Base-by-base conservation (phyloP, 768 basidiomycete species). In the Lepiota venenata region DNA sequence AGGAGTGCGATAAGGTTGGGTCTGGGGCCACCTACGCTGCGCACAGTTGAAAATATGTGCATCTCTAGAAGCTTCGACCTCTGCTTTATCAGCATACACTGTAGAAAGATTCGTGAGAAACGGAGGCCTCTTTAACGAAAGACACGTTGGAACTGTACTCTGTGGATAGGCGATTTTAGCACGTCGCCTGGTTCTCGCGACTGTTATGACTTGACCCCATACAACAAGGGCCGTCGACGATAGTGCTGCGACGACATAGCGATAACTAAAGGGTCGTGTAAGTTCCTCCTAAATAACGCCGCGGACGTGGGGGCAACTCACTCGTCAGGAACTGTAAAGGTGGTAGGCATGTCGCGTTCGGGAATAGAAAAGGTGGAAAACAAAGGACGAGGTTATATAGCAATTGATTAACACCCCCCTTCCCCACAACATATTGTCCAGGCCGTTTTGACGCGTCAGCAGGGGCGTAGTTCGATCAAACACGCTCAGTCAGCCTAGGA, bases 151-250 rank as follows among this genome's bases (percentile, higher is more conserved):
- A 43, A 15, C 3, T 78, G 57, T 60, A 87, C 88, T 45, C 62
- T 85, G 87, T 29, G 89, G 89, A 62, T 89, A 91, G 9, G 68
- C 61, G 51, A 92, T 76, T 3, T 76, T 73, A 20, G 88, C 77
- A 9, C 60, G 71, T 49, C 65, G 75, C 48, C 90, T 81, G 20
- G 77, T 74, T 15, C 14, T 37, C 6, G 14, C 25, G 47, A 51
- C 69, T 15, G 56, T 21, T 5, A 79, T 74, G 1, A 50, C 50
- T 2, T 67, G 2, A 2, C 61, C 63, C 64, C 90, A 88, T 66
- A 74, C 80, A 0, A 69, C 5, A 60, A 74, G 76, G 14, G 73
- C 67, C 2, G 83, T 74, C 2, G 83, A 80, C 7, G 83, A 59
- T 21, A 85, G 65, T 2, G 83, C 75, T 3, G 77, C 76, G 2